Conservation (phyloP, 2,329 filamentous ascomycete genomes). For the Emmonsiellopsis sp. region DNA sequence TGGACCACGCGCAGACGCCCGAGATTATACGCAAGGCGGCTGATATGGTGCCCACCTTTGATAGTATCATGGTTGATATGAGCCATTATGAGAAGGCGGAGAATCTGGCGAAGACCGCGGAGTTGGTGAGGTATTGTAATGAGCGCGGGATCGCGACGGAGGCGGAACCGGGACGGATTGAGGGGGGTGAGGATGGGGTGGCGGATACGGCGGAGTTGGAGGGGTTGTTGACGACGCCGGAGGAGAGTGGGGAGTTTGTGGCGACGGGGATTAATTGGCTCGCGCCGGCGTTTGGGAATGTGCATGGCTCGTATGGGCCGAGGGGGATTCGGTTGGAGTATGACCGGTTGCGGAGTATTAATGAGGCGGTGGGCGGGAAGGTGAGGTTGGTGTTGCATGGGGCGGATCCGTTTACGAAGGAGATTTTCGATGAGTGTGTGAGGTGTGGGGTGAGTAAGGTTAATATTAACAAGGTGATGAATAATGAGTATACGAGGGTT, state of each 20-base stretch:
- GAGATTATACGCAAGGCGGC: slow-evolving; percentile 54
- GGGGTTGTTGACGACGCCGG: slow-evolving; percentile 57
- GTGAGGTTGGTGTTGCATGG: slow-evolving; percentile 51
- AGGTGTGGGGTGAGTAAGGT: slow-evolving; percentile 47
- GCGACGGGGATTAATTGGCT: slow-evolving; percentile 64
- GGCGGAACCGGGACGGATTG: slow-evolving; percentile 62
- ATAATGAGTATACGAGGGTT: slow-evolving; percentile 41
- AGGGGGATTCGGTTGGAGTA: slow-evolving; percentile 56
- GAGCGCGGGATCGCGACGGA: slow-evolving; percentile 59
- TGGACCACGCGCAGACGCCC: slow-evolving; percentile 58
- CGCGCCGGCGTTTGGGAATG: slow-evolving; percentile 67
- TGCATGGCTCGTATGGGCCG: slow-evolving; percentile 64
- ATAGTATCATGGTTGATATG: slow-evolving; percentile 73
- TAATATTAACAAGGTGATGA: slow-evolving; percentile 53
- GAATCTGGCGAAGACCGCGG: slow-evolving; percentile 56
- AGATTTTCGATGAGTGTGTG: slow-evolving; percentile 48
- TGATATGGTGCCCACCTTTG: slow-evolving; percentile 52
- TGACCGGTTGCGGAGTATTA: slow-evolving; percentile 42
- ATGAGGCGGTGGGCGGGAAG: slow-evolving; percentile 39
- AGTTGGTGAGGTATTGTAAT: slow-evolving; percentile 56
- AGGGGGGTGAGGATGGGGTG: slow-evolving; percentile 67
- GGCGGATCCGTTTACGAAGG: slow-evolving; percentile 48
- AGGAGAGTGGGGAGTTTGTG: slow-evolving; percentile 62
- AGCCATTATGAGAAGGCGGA: slow-evolving; percentile 62
- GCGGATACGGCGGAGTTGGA: slow-evolving; percentile 56